Evolutionary conservation across 345 rosid species (phyloP), one percentile per base, ranked within the genome.

Genomic region (Hibiscus mutabilis): DNA sequence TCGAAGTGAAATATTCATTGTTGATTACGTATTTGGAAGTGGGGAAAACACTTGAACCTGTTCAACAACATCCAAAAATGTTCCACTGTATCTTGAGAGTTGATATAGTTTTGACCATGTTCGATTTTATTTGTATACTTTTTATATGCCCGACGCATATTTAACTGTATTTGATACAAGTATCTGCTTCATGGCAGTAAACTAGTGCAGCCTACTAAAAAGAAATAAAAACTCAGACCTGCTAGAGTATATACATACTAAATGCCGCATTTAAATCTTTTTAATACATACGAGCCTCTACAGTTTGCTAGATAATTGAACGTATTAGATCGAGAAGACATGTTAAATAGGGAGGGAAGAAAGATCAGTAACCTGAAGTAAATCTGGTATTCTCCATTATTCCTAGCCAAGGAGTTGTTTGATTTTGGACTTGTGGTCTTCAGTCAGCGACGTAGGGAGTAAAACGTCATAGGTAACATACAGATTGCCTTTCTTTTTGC

Each of bases 401-500:
- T 19, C 68, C 85, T 89, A 88, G 74, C 88, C 91, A 71, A 96
- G 88, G 81, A 85, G 58, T 81, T 75, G 84, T 78, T 86, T 83
- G 80, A 92, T 92, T 82, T 88, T 89, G 29, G 75, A 79, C 86
- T 89, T 96, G 82, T 92, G 99, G 69, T 89, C 96, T 51, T 86
- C 87, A 0, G 91, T 91, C 74, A 96, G 86, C 14, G 96, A 85
- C 0, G 83, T 74, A 65, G 99, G 99, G 78, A 96, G 92, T 55
- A 91, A 86, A 77, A 96, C 96, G 82, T 96, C 99, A 51, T 85
- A 96, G 6, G 88, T 85, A 60, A 92, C 85, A 60, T 89, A 89
- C 22, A 96, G 93, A 73, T 92, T 88, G 1, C 97, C 99, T 76
- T 89, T 96, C 89, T 91, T 91, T 13, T 76, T 85, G 80, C 95